phyloP scores from a whole-genome alignment of 768 basidiomycete genomes.

The Lentinula edodes region DNA sequence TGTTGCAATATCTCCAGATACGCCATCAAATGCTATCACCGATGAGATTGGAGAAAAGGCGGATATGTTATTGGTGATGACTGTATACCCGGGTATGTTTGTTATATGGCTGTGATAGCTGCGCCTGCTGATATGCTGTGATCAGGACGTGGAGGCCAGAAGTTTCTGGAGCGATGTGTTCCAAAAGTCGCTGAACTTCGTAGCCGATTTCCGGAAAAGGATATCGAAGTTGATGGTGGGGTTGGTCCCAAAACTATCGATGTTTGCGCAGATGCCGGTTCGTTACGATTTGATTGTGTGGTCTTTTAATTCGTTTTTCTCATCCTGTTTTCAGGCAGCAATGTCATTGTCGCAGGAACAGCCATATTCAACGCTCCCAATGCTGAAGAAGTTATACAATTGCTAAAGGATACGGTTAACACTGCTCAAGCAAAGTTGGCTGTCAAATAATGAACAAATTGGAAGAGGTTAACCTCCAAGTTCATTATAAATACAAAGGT shows the following conservation, averaged over 20 bases:
- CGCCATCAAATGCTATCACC: conserved; percentile 82
- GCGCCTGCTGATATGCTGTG: neutral
- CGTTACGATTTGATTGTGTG: conserved; percentile 6
- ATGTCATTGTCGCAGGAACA: conserved; percentile 97
- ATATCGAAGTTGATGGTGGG: conserved; percentile 98
- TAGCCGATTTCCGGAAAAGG: conserved; percentile 83
- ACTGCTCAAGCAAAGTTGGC: conserved; percentile 52
- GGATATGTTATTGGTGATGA: conserved; percentile 98
- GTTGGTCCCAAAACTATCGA: conserved; percentile 89
- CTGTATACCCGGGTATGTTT: conserved; percentile 81
- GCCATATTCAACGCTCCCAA: conserved; percentile 84
- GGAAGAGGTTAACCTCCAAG: neutral
- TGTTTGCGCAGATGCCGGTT: conserved; percentile 86
- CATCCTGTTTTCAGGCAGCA: conserved; percentile 60
- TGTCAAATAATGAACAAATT: conserved; percentile 9
- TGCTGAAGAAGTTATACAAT: conserved; percentile 71
- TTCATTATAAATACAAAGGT: neutral
- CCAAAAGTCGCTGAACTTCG: conserved; percentile 91
- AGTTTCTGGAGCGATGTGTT: conserved; percentile 89
- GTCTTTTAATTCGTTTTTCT: conserved; percentile 1
- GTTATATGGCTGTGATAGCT: neutral
- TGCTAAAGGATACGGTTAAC: conserved; percentile 66
- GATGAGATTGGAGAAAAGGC: conserved; percentile 77
- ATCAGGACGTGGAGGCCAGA: conserved; percentile 88
- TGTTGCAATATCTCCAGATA: conserved; percentile 95